These are phyloP conservation scores for Trichoderma polysporum DNA, from an alignment of 2,329 filamentous ascomycete genomes.

Conservation along the genomic window DNA sequence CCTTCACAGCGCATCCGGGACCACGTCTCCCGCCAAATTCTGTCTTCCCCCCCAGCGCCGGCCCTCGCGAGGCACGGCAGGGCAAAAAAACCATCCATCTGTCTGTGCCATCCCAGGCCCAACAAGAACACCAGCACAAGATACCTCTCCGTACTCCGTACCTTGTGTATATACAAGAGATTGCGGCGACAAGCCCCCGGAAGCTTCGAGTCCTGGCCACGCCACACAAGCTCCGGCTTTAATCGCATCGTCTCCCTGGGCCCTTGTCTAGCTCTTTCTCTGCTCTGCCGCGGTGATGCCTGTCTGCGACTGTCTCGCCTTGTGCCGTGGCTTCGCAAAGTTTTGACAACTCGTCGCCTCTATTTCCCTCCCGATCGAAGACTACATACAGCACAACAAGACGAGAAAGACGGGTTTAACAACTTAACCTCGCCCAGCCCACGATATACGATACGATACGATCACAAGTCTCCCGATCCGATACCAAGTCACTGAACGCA, in stretches of 20 bases:
- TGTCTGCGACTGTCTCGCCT: slow-evolving; percentile 11
- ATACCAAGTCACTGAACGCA: not conserved
- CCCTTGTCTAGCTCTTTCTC: not conserved
- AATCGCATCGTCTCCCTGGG: not conserved
- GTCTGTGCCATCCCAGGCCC: slow-evolving; percentile 22
- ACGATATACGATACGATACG: not conserved
- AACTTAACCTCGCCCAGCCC: not conserved
- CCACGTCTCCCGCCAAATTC: not conserved
- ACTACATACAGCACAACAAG: not conserved
- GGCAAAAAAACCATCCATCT: slow-evolving; percentile 18
- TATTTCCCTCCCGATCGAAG: not conserved
- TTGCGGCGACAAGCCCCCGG: not conserved
- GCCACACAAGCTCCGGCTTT: not conserved
- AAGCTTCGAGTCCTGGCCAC: not conserved
- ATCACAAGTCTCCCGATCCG: not conserved
- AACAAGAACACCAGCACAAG: not conserved
- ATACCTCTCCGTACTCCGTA: not conserved
- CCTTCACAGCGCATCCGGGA: not conserved
- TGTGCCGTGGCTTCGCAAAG: slow-evolving; percentile 12
- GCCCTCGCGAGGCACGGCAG: slow-evolving; percentile 8
- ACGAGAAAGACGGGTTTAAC: too few species aligned
- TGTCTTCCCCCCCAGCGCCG: not conserved
- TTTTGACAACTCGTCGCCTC: slow-evolving; percentile 7
- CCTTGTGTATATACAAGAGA: not conserved
- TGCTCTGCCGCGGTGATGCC: slow-evolving; percentile 14